A percentile compares a stretch with the other conserved stretches of the same genome.
Evolutionary conservation across 352 stramenopile genomes (phyloP).

Genomic region (Pythium plurisporium): DNA sequence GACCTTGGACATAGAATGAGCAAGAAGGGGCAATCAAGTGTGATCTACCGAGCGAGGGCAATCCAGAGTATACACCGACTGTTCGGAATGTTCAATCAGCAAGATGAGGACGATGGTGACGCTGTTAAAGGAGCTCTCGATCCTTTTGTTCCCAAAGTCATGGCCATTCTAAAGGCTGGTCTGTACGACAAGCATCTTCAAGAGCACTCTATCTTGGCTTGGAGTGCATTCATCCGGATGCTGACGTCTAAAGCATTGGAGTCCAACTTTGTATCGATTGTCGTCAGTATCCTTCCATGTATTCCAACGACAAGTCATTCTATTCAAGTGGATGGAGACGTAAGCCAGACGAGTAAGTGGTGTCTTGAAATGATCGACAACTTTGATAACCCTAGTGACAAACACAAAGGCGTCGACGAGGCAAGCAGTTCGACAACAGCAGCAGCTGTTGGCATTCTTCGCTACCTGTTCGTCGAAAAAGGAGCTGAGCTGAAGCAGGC

Average conservation of each 20-base stretch:
- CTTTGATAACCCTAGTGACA: background rate
- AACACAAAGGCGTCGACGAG: background rate
- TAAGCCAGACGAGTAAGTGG: background rate
- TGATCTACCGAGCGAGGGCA: constrained; percentile 43
- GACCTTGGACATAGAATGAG: constrained; percentile 65
- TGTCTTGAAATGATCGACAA: constrained; percentile 3
- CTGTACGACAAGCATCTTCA: constrained; percentile 52
- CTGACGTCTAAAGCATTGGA: constrained; percentile 77
- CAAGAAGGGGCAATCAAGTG: constrained; percentile 30
- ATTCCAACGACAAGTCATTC: constrained; percentile 23
- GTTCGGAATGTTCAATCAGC: constrained; percentile 51
- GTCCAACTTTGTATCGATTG: constrained; percentile 80
- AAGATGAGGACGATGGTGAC: constrained; percentile 24
- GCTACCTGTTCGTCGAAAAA: constrained; percentile 78
- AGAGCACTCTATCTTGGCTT: constrained; percentile 60
- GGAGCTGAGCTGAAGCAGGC: constrained; percentile 45
- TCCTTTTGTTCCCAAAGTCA: constrained; percentile 85
- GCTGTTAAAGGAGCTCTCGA: constrained; percentile 54
- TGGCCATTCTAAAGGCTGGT: constrained; percentile 84
- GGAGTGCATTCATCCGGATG: constrained; percentile 76
- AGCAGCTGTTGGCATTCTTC: constrained; percentile 11
- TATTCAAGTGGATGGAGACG: background rate
- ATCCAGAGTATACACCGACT: constrained; percentile 75
- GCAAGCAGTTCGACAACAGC: background rate
- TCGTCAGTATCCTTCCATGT: constrained; percentile 83